Evolutionary conservation across 106 monocot species (phyloP), one percentile per base, ranked within the genome.

Genomic region (Phalaenopsis equestris): DNA sequence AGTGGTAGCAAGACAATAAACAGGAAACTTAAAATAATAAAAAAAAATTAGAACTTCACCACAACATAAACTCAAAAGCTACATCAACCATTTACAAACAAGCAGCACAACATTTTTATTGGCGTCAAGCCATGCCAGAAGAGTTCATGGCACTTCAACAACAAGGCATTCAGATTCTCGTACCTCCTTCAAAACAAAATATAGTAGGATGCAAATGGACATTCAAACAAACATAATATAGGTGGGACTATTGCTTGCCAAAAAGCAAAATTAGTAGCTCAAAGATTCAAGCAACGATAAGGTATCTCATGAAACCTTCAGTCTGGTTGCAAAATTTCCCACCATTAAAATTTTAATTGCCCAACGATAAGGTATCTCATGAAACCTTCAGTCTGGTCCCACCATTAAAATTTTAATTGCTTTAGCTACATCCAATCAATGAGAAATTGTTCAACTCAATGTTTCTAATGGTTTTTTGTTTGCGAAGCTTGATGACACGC

Each of bases 311-410:
- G 55, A 81, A 19, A 81, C 81, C 0, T 81, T 81, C 56, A 81
- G 81, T 15, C 81, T 55, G 38, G 74, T 81, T 8, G 15, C 6
- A 61, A 49, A 1, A 64, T 81, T 46, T 75, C 72, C 72, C 52
- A 73, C 47, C 30, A 21, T 7, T 19, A 75, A 45, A 14, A 0
- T 65, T 7, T 16, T 81, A 6, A 24, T 76, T 1, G 42, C 72
- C n/a, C 56, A 81, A 75, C 5, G 6, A 45, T 6, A 1, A 45
- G 43, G 43, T 4, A 0, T 45, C 3, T 45, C 43, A 45, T 19
- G 55, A 81, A 19, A 81, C 81, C 0, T 81, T 81, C 56, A 81
- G 81, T 15, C 81, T 55, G 38, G 74, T 81, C 72, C 72, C 52
- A 73, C 47, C 30, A 21, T 7, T 19, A 75, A 45, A 14, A 0